phyloP scores from a whole-genome alignment of 2,329 filamentous ascomycete genomes.

The Claviceps sp. region DNA sequence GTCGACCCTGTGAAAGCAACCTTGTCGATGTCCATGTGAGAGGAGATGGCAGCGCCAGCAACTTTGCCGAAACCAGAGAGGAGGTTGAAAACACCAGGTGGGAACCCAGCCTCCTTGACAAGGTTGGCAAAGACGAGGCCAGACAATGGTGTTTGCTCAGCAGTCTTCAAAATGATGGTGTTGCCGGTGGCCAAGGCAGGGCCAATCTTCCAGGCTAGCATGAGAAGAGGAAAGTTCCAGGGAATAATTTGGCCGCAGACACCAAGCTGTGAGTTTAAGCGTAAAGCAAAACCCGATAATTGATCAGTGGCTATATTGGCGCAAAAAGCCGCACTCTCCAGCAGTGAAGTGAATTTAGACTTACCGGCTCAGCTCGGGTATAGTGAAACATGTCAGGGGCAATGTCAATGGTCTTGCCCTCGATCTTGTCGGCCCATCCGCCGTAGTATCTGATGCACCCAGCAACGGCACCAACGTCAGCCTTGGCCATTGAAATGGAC shows the following conservation, averaged over 20 bases:
- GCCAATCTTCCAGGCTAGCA: conserved; percentile 73
- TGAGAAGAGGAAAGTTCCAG: conserved; percentile 77
- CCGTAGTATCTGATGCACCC: conserved; percentile 61
- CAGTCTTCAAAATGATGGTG: conserved; percentile 59
- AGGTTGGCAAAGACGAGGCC: conserved; percentile 51
- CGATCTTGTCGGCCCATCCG: conserved; percentile 86
- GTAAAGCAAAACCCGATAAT: background rate
- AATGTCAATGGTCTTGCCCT: conserved; percentile 76
- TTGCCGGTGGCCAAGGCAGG: conserved; percentile 62
- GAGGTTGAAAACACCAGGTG: conserved; percentile 64
- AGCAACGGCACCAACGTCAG: conserved; percentile 55
- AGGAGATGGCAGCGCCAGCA: conserved; percentile 61
- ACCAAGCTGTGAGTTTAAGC: conserved; percentile 33
- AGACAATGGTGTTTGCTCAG: conserved; percentile 63
- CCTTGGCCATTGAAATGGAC: conserved; percentile 61
- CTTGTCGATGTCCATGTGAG: conserved; percentile 75
- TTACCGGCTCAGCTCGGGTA: conserved; percentile 58
- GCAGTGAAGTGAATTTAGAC: conserved; percentile 12
- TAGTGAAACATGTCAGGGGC: conserved; percentile 71
- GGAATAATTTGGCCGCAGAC: conserved; percentile 82
- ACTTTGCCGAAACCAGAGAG: conserved; percentile 66
- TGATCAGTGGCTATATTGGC: background rate
- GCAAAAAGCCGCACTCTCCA: background rate
- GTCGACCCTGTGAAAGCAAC: conserved; percentile 73
- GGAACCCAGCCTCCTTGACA: conserved; percentile 67